Evolutionary conservation across 768 basidiomycete genomes (phyloP), one percentile per base, ranked within the genome.

Genomic region (Mycena filopes): DNA sequence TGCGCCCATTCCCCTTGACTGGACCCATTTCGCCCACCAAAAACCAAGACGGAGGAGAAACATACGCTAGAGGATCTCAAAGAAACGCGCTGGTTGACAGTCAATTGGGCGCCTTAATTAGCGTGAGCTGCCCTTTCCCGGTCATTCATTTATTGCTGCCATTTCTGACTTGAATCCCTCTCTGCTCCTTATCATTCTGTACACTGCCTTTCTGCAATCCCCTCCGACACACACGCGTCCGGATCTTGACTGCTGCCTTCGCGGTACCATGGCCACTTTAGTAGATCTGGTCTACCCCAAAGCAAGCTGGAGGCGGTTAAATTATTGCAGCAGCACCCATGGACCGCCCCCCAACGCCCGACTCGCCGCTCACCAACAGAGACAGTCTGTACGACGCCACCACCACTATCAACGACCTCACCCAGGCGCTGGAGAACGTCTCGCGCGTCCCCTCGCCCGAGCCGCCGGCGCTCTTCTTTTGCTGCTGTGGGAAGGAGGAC

Each of bases 381-480:
- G 67, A 68, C 72, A 87, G 83, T 68, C 79, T 87, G 38, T 76
- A 86, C 75, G 79, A 83, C 72, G 83, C 85, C 21, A 83, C 84
- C 5, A 84, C 77, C 65, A 91, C 89, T 54, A 88, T 95, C 75
- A 91, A 95, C 79, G 91, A 94, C 76, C 81, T 95, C 48, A 94
- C 92, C 0, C 77, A 84, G 43, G 91, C 92, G 4, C 75, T 95
- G 65, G 81, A 87, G 55, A 87, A 88, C 74, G 89, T 91, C 76
- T 91, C 93, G 31, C 85, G 89, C 41, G 81, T 87, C 21, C 85
- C 88, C 1, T 92, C 92, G n/a, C 93, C 92, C 23, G 92, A 93
- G 58, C 87, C 85, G 26, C 79, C 81, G 29, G 72, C 79, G 40
- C 70, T 82, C 36, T 70, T 86, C 18, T 76, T 77, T 26, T 94